Base-by-base conservation (phyloP, 106 monocot genomes). In the Triglochin maritima region DNA sequence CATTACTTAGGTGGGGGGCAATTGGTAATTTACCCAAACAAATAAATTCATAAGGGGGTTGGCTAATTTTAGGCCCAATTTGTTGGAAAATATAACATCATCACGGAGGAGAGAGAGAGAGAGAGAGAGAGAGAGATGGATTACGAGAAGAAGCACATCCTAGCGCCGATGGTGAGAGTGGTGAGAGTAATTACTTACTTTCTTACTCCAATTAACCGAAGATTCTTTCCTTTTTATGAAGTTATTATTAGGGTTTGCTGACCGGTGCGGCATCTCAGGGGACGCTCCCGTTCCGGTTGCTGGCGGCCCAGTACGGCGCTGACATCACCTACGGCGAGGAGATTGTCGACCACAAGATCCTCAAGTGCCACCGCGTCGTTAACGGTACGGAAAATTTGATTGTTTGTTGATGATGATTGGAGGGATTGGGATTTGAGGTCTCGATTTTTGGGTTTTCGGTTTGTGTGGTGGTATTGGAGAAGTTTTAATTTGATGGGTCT, bases 81-180 rank as follows among this genome's bases (percentile, higher is more conserved):
- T 29, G 29, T 29, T 29, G 29, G 29, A 29, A 29, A 29, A 1
- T 29, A 29, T 29, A 29, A 29, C 29, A 29, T 29, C 29, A 29
- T 29, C 29, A 1, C 1, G 29, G 29, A 29, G 1, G 29, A 29
- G 1, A 29, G 29, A 29, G 29, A 29, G 29, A 29, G 29, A 29
- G 29, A 29, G 29, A 29, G 29, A 29, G 29, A 29, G 29, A 29
- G 29, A 29, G 29, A 29, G 29, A 90, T 96, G 95, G 90, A 87
- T 49, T 96, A 96, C 81, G 56, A 57, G 16, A 83, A 90, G 83
- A 96, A 88, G 80, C 85, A 74, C 73, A 67, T 96, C 72, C 95
- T 96, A 44, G 95, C 95, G n/a, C 95, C 95, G 63, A 96, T 96
- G 95, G 95, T 96, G 17, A 82, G 95, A 69, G 90, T 88, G 90